These are phyloP conservation scores for Colletotrichum musicola DNA, from an alignment of 2,329 filamentous ascomycete genomes.

Conservation along the genomic window DNA sequence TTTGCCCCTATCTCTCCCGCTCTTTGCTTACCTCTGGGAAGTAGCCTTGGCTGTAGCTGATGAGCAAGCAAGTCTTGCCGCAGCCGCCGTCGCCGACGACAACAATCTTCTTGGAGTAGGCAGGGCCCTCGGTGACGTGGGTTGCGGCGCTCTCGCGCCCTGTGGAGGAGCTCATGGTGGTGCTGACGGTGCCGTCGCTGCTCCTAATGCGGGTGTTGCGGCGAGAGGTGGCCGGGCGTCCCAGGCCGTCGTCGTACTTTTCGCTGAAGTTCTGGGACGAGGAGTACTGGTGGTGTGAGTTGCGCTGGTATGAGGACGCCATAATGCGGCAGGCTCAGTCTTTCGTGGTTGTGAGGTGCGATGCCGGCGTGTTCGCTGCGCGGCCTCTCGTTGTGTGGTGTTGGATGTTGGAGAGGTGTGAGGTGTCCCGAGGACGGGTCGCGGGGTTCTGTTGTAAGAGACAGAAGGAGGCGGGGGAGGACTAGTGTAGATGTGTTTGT, in stretches of 20 bases:
- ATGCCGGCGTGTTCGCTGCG: constrained; percentile 27
- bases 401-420: constrained; percentile 14
- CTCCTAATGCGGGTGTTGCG: constrained; percentile 72
- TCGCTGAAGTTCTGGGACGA: constrained; percentile 54
- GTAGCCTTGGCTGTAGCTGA: constrained; percentile 98
- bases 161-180: constrained; percentile 80
- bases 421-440: constrained; percentile 28
- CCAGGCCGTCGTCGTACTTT: constrained; percentile 52
- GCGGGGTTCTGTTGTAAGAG: constrained; percentile 27
- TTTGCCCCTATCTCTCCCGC: no score
- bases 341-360: constrained; percentile 12
- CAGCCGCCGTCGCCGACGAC: constrained; percentile 98
- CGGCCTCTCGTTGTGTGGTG: constrained; percentile 24
- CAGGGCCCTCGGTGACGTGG: constrained; percentile 88
- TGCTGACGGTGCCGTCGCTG: constrained; percentile 92
- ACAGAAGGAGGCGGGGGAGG: background rate
- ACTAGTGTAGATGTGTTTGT: background rate
- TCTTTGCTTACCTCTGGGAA: constrained; percentile 87
- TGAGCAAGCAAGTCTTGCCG: constrained; percentile 97
- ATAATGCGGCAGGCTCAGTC: constrained; percentile 49
- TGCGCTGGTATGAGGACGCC: constrained; percentile 66
- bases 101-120: constrained; percentile 99
- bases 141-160: constrained; percentile 84
- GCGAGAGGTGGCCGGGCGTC: constrained; percentile 45
- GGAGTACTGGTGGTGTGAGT: constrained; percentile 61